A percentile compares a stretch with the other conserved stretches of the same genome.
Evolutionary conservation across 2,329 filamentous ascomycete species (phyloP).

Genomic region (Coniochaeta hoffmannii): DNA sequence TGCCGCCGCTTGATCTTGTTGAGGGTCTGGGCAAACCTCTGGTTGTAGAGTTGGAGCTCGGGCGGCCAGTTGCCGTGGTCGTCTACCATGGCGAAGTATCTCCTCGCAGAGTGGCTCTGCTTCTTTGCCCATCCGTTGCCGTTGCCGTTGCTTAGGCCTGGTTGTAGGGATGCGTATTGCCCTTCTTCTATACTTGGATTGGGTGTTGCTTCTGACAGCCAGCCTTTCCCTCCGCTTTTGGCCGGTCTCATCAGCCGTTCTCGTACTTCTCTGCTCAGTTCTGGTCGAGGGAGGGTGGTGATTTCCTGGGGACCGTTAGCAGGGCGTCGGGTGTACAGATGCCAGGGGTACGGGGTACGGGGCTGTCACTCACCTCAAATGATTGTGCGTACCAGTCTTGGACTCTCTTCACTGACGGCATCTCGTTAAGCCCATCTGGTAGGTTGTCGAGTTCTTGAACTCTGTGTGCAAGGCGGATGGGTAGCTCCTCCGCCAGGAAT

Average conservation of each 20-base stretch:
- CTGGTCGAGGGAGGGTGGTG: constrained; percentile 73
- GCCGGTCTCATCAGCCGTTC: constrained; percentile 70
- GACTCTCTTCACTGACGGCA: constrained; percentile 93
- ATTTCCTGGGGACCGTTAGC: constrained; percentile 62
- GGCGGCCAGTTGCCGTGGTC: constrained; percentile 87
- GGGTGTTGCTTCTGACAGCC: constrained; percentile 74
- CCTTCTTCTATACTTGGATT: constrained; percentile 86
- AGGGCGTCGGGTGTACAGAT: background rate
- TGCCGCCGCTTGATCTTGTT: constrained; percentile 94
- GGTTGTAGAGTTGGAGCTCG: constrained; percentile 90
- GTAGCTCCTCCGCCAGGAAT: constrained; percentile 96
- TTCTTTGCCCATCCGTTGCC: constrained; percentile 35
- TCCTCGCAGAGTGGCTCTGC: constrained; percentile 45
- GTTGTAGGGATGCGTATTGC: constrained; percentile 49
- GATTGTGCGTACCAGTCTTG: constrained; percentile 99
- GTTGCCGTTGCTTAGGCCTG: constrained; percentile 38
- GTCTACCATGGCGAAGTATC: constrained; percentile 90
- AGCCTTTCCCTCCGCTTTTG: constrained; percentile 47
- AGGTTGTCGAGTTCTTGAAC: constrained; percentile 89
- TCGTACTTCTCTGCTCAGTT: constrained; percentile 66
- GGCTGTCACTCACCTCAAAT: constrained; percentile 69
- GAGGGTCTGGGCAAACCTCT: constrained; percentile 77
- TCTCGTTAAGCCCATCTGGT: constrained; percentile 92
- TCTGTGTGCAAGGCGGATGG: constrained; percentile 91
- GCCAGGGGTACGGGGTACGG: constrained; percentile 2